These are phyloP conservation scores for Paecilomyces fulvus DNA, from an alignment of 2,329 filamentous ascomycete genomes.

Conservation along the genomic window DNA sequence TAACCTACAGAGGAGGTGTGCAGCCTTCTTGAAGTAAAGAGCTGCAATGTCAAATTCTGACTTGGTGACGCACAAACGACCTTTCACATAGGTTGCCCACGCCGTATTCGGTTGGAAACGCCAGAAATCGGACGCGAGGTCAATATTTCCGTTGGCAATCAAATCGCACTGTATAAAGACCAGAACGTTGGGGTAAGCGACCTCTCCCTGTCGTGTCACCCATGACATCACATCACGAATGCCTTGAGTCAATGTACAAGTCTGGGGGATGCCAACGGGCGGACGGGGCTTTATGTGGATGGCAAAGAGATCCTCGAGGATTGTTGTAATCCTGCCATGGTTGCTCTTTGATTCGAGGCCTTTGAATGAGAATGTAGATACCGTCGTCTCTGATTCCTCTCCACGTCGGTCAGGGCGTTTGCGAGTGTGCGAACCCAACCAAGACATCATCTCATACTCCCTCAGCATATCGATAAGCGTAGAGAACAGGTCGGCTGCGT, in stretches of 20 bases:
- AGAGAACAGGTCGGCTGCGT: constrained; percentile 49
- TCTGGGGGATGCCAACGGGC: constrained; percentile 30
- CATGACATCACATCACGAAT: constrained; percentile 38
- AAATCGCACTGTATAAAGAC: constrained; percentile 62
- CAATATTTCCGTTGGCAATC: constrained; percentile 58
- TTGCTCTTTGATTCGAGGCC: constrained; percentile 13
- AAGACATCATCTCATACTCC: constrained; percentile 61
- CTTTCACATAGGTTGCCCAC: constrained; percentile 71
- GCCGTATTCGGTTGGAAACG: constrained; percentile 51
- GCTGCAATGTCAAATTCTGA: constrained; percentile 68
- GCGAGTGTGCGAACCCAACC: constrained; percentile 46
- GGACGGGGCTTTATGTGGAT: constrained; percentile 35
- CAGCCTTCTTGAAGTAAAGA: constrained; percentile 70
- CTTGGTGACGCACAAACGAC: constrained; percentile 64
- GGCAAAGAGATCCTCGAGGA: constrained; percentile 39
- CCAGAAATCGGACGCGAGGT: constrained; percentile 58
- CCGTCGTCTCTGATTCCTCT: constrained; percentile 15
- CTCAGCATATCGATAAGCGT: constrained; percentile 61
- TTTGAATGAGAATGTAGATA: constrained; percentile 17
- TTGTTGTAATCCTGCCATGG: constrained; percentile 22
- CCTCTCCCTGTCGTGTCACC: constrained; percentile 45
- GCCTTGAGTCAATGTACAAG: constrained; percentile 34
- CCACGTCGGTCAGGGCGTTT: constrained; percentile 19
- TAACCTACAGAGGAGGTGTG: constrained; percentile 68
- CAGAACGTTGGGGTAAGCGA: constrained; percentile 50